Conservation (phyloP, 1,139 yeast species). For the Sugiyamaella castrensis region DNA sequence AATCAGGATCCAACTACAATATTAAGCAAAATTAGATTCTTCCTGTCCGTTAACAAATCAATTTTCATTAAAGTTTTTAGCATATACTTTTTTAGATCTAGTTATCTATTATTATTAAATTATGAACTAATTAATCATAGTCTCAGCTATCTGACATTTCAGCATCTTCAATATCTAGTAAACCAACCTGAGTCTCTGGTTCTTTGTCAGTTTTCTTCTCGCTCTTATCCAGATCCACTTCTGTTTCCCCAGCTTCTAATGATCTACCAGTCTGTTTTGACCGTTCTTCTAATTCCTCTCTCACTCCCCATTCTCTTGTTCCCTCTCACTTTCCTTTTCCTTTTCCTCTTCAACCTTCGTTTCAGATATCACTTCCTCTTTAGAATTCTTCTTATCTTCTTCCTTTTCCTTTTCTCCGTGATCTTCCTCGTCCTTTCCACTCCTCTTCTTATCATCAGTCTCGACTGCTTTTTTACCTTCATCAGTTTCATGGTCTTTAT, state of each 20-base stretch:
- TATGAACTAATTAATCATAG: too few relatives aligned
- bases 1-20: too few relatives aligned
- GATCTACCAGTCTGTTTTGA: too few relatives aligned
- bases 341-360: background rate
- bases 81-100: too few relatives aligned
- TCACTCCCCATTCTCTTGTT: background rate
- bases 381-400: background rate
- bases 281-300: too few relatives aligned
- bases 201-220: background rate
- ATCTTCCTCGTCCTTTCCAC: slow-evolving; percentile 8
- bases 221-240: background rate
- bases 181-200: background rate
- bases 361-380: background rate
- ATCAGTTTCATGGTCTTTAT: background rate
- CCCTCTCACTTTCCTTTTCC: background rate
- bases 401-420: slow-evolving; percentile 8
- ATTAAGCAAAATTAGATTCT: too few relatives aligned
- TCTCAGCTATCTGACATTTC: too few relatives aligned
- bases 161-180: background rate
- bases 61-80: too few relatives aligned
- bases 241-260: too few relatives aligned
- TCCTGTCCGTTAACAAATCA: too few relatives aligned
- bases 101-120: too few relatives aligned
- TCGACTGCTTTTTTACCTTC: slow-evolving; percentile 2
- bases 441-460: slow-evolving; percentile 6